These are phyloP conservation scores for Mycena crocata DNA, from an alignment of 768 basidiomycete species.

Conservation along the genomic window DNA sequence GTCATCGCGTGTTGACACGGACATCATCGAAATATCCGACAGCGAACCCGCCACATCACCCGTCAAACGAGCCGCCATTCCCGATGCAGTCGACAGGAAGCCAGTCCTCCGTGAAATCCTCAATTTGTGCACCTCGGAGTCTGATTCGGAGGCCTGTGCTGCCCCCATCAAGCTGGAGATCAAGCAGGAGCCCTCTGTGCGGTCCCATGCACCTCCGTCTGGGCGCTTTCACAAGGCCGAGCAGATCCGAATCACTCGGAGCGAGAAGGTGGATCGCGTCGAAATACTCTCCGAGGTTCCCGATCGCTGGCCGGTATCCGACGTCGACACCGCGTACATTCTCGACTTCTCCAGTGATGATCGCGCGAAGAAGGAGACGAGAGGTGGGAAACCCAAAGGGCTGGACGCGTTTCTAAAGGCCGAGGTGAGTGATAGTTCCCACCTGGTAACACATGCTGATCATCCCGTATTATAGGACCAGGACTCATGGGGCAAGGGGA, in stretches of 20 bases:
- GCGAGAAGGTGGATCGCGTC: neutral
- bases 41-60: neutral
- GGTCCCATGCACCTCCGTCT: neutral
- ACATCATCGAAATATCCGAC: neutral
- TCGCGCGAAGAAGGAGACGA: constrained; percentile 8
- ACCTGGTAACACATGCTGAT: neutral
- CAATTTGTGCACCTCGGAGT: neutral
- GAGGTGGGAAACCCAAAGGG: neutral
- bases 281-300: neutral
- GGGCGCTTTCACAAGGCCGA: neutral
- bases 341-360: neutral
- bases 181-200: neutral
- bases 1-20: neutral
- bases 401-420: constrained; percentile 4
- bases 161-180: neutral
- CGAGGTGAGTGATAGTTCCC: constrained; percentile 1
- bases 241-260: neutral
- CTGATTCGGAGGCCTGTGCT: neutral
- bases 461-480: constrained; percentile 18
- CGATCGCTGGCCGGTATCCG: neutral
- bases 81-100: neutral
- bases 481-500: constrained; percentile 9
- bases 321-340: constrained; percentile 1
- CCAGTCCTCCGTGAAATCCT: neutral
- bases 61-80: too few relatives aligned